Evolutionary conservation across 2,329 filamentous ascomycete genomes (phyloP).

Genomic region (Aspergillus arachidicola): DNA sequence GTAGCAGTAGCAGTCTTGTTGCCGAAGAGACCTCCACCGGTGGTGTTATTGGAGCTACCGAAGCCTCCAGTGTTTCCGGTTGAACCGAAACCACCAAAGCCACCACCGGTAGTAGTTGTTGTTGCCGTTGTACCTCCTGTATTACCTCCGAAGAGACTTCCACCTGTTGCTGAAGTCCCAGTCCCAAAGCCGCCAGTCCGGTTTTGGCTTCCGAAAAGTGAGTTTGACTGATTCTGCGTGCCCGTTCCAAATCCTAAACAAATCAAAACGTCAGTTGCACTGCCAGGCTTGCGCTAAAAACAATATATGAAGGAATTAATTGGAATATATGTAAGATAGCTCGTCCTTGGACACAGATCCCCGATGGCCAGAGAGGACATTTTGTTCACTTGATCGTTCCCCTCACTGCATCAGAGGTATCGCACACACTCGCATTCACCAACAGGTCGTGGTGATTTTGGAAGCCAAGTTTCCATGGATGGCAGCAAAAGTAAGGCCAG

Average conservation of each 20-base stretch:
- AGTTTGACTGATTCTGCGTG: constrained; percentile 34
- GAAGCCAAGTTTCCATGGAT: neutral
- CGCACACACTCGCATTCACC: neutral
- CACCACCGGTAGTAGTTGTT: constrained; percentile 23
- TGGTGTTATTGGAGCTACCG: constrained; percentile 33
- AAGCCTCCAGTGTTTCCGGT: constrained; percentile 32
- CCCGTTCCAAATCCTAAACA: constrained; percentile 40
- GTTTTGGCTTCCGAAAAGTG: constrained; percentile 40
- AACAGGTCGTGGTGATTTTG: neutral
- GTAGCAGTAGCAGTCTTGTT: constrained; percentile 14
- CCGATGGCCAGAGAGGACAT: neutral
- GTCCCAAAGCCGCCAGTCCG: constrained; percentile 36
- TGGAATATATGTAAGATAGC: neutral
- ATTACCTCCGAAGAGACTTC: constrained; percentile 37
- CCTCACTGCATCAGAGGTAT: neutral
- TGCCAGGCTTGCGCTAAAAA: neutral
- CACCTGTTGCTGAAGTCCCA: constrained; percentile 30
- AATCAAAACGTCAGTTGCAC: constrained; percentile 20
- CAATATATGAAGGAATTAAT: constrained; percentile 7
- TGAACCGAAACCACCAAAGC: constrained; percentile 31
- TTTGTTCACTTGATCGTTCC: neutral
- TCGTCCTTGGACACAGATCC: constrained; percentile 11
- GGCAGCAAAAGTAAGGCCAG: neutral
- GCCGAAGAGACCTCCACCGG: constrained; percentile 32
- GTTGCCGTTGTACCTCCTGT: constrained; percentile 14